Base-by-base conservation (phyloP, 164 flowering plant genomes). In the Cinnamomum micranthum region DNA sequence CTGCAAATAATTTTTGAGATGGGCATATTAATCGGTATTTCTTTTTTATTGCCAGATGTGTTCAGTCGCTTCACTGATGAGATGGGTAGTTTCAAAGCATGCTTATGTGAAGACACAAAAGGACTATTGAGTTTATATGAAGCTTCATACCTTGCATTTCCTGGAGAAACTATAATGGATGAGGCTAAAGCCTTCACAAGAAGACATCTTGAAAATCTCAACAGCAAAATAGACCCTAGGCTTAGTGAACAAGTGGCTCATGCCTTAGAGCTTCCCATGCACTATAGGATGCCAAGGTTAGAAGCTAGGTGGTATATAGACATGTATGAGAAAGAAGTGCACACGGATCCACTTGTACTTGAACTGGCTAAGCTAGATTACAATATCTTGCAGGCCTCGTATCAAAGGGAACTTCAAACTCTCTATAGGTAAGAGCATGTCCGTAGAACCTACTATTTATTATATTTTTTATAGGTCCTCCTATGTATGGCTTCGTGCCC, bases 101-200 rank as follows among this genome's bases (percentile, higher is more conserved):
- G 60, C 20, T 25, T 74, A 17, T 23, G 41, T 6, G 58, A 71
- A 52, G 85, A 84, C 55, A 33, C 74, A 2, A 72, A 51, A 17
- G 85, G 84, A 60, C 50, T 82, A 15, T 70, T 81, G 73, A 73
- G 74, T 52, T 62, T 86, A 50, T 86, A 77, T 74, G 87, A 84
- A 77, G 84, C 85, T 2, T 72, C 84, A 73, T 79, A 82, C 28
- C 76, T 82, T 24, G 69, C 75, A 24, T 47, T 81, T n/a, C 74
- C 71, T 33, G 92, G 87, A 50, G 95, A 91, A 73, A 62, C 76
- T 23, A 76, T 80, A 65, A 83, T 91, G 14, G 88, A 89, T 10
- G 83, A 85, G 65, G 89, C 86, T 10, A 74, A 52, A 63, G 62
- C 70, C 0, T 84, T 86, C 23, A 74, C 85, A 50, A n/a, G 68